Base-by-base conservation (phyloP, 225 moss, liverwort and hornwort genomes). In the Antitrichia curtipendula region DNA sequence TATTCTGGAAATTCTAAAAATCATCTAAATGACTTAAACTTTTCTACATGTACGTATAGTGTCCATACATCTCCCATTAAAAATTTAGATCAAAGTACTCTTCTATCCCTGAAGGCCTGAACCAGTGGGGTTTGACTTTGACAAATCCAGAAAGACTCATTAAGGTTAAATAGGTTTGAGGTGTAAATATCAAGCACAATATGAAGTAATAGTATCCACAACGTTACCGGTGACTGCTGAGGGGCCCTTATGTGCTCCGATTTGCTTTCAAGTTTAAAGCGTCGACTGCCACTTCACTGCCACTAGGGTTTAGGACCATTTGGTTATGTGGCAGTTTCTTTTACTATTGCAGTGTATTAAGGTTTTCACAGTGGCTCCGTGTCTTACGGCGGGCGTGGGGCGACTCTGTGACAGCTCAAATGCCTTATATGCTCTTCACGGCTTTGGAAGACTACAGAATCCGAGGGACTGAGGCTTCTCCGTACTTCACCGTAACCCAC, bases 391-490 rank as follows among this genome's bases (percentile, higher is more conserved):
- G 63, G 50, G 72, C 40, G 69, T 92, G 84, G 64, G 82, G 36
- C 87, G 50, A 83, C 54, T 75, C 50, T 94, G 89, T 71, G 40
- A 65, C 96, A 98, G 97, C 96, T 74, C 98, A 98, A 94, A 94
- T 97, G 95, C 98, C 98, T 43, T 90, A 95, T 49, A 87, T 98
- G 93, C 98, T 98, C 72, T 98, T 98, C 86, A 98, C 98, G n/a
- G 91, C 96, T 86, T 94, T 98, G 87, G 94, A 93, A 87, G 98
- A 97, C 85, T 98, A 96, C 89, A 91, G 93, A 87, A 94, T 88
- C 28, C 94, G 98, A 84, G 98, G 98, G 79, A 84, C 88, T 84
- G 96, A 95, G 80, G 96, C 98, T 49, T 94, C 97, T 60, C 98
- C 98, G 38, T 98, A 93, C 85, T 93, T 98, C 85, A 98, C 98